Percentiles rank a stretch among this genome's conserved stretches.
Conservation (phyloP, 2,329 filamentous ascomycete species). For the Xylariaceae sp. region DNA sequence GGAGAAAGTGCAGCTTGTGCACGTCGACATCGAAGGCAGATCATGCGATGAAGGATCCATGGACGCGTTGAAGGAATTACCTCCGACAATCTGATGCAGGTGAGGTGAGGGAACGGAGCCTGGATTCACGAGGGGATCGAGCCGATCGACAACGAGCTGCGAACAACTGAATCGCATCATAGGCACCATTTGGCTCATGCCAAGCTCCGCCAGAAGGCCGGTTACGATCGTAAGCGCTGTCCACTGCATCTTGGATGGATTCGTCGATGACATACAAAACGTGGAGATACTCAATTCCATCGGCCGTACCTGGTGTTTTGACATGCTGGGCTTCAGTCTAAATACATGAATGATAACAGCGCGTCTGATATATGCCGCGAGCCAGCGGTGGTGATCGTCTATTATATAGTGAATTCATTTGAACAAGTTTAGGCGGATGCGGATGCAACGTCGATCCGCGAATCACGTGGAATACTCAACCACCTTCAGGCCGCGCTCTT, state of each 20-base stretch:
- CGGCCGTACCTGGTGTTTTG: too few species aligned
- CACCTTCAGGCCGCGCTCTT: too few species aligned
- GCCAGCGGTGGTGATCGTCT: background rate
- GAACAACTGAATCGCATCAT: slow-evolving; percentile 32
- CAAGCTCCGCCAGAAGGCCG: slow-evolving; percentile 15
- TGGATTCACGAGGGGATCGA: slow-evolving; percentile 29
- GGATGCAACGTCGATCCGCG: background rate
- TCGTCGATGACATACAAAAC: slow-evolving; percentile 3
- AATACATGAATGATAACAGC: background rate
- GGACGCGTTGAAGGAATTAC: slow-evolving; percentile 29
- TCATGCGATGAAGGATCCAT: slow-evolving; percentile 26
- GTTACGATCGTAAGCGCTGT: slow-evolving; percentile 7
- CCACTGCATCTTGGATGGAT: slow-evolving; percentile 15
- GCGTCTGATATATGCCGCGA: background rate
- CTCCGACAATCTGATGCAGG: slow-evolving; percentile 30
- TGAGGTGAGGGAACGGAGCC: slow-evolving; percentile 28
- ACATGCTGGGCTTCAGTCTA: too few species aligned
- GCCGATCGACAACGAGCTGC: slow-evolving; percentile 27
- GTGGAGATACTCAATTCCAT: background rate
- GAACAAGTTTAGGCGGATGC: background rate
- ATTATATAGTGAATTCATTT: background rate
- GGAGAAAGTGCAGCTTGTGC: slow-evolving; percentile 27
- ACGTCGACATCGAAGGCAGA: slow-evolving; percentile 21
- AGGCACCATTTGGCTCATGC: slow-evolving; percentile 28
- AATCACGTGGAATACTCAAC: too few species aligned